Conservation (phyloP, 2,329 filamentous ascomycete genomes). For the Fusarium sp. region DNA sequence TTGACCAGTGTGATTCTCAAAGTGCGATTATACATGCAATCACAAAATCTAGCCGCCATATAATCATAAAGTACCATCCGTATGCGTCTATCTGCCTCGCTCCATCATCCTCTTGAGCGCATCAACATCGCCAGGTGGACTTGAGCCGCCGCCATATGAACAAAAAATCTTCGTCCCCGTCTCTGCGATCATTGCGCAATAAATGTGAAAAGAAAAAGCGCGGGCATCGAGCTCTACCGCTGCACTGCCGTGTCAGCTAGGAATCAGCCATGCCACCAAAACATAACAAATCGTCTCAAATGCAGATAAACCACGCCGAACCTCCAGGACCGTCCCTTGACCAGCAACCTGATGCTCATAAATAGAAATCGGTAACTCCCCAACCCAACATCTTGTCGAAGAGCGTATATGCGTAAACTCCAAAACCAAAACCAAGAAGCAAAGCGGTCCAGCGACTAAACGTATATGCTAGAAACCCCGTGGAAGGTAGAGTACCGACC, state of each 20-base stretch:
- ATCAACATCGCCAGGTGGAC: constrained; percentile 6
- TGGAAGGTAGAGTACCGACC: not conserved
- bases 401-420: constrained; percentile 46
- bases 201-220: constrained; percentile 17
- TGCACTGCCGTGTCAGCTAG: not conserved
- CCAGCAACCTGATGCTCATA: constrained; percentile 42
- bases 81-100: constrained; percentile 36
- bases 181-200: constrained; percentile 1
- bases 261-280: constrained; percentile 1
- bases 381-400: constrained; percentile 39
- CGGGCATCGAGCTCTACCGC: not conserved
- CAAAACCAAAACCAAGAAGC: constrained; percentile 40
- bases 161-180: constrained; percentile 4
- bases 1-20: constrained; percentile 2
- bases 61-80: constrained; percentile 32
- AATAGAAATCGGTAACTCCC: constrained; percentile 42
- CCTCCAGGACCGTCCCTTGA: constrained; percentile 36
- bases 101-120: constrained; percentile 12
- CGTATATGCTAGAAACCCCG: not conserved
- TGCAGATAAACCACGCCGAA: constrained; percentile 42
- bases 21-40: constrained; percentile 7
- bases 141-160: constrained; percentile 5
- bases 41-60: constrained; percentile 23
- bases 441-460: constrained; percentile 22
- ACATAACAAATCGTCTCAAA: constrained; percentile 28